Conservation (phyloP, 1,284 basidiomycete species). For the Cronartium quercuum region DNA sequence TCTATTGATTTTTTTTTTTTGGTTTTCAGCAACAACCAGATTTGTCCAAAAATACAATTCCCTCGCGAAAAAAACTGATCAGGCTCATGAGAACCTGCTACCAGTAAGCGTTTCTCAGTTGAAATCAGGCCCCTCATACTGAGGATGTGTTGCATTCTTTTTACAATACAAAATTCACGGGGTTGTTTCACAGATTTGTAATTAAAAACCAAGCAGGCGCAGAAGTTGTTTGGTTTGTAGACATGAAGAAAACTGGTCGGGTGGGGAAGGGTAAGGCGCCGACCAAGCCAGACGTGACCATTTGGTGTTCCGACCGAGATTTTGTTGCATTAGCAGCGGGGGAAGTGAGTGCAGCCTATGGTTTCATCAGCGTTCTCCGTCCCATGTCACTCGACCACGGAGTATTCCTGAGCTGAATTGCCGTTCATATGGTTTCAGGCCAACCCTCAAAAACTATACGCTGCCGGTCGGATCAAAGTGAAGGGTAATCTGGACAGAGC, state of each 20-base stretch:
- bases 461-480: constrained; percentile 34
- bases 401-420: background rate
- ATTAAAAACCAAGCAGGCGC: constrained; percentile 31
- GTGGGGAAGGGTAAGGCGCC: constrained; percentile 34
- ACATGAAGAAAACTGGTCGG: constrained; percentile 35
- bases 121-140: too few relatives aligned
- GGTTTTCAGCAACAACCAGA: background rate
- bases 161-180: background rate
- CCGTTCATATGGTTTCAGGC: background rate
- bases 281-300: constrained; percentile 32
- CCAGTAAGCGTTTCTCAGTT: constrained; percentile 5
- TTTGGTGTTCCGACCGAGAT: constrained; percentile 37
- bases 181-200: constrained; percentile 26
- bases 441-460: constrained; percentile 38
- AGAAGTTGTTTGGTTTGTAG: constrained; percentile 34
- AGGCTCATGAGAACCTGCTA: constrained; percentile 35
- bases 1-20: background rate
- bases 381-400: background rate
- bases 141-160: too few relatives aligned
- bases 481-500: constrained; percentile 36
- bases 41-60: background rate
- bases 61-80: constrained; percentile 28
- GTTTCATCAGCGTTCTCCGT: too few relatives aligned
- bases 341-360: constrained; percentile 16
- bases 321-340: constrained; percentile 32